Conservation (phyloP, 2,329 filamentous ascomycete genomes). For the Aspergillus ochraceus region DNA sequence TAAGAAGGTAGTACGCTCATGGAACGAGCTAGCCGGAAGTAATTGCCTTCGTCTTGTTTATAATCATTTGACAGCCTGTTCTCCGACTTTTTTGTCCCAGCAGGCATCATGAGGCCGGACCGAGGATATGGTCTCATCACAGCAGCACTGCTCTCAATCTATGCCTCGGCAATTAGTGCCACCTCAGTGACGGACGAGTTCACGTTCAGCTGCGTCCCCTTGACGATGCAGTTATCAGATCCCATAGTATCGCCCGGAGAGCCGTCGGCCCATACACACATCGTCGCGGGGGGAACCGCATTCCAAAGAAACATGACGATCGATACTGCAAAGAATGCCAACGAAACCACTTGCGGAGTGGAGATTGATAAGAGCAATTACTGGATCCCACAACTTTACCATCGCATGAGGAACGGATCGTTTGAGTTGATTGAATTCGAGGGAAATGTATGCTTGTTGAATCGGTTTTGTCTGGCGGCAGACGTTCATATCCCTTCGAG, state of each 20-base stretch:
- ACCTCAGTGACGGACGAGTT: conserved; percentile 15
- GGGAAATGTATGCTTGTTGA: conserved; percentile 13
- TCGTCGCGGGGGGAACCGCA: conserved; percentile 67
- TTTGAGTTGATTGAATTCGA: conserved; percentile 21
- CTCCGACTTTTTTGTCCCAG: not conserved
- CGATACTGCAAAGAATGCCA: conserved; percentile 49
- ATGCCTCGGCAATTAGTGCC: not conserved
- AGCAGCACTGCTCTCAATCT: not conserved
- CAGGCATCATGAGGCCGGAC: not conserved
- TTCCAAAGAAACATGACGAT: conserved; percentile 65
- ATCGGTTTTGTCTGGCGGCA: not conserved
- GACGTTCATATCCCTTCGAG: too few species aligned
- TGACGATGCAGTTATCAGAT: conserved; percentile 48
- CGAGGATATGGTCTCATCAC: not conserved
- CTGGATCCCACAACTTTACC: conserved; percentile 74
- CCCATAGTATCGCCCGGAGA: conserved; percentile 66
- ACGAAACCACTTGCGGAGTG: conserved; percentile 59
- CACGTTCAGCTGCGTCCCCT: conserved; percentile 25
- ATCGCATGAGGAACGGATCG: conserved; percentile 30
- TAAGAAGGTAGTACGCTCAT: not conserved
- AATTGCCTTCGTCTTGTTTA: not conserved
- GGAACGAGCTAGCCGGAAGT: not conserved
- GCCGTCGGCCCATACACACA: conserved; percentile 65
- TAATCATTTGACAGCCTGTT: not conserved
- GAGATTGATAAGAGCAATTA: conserved; percentile 72